These are phyloP conservation scores for Apophysomyces variabilis DNA, from an alignment of 371 early-diverging fungal species.

Conservation along the genomic window DNA sequence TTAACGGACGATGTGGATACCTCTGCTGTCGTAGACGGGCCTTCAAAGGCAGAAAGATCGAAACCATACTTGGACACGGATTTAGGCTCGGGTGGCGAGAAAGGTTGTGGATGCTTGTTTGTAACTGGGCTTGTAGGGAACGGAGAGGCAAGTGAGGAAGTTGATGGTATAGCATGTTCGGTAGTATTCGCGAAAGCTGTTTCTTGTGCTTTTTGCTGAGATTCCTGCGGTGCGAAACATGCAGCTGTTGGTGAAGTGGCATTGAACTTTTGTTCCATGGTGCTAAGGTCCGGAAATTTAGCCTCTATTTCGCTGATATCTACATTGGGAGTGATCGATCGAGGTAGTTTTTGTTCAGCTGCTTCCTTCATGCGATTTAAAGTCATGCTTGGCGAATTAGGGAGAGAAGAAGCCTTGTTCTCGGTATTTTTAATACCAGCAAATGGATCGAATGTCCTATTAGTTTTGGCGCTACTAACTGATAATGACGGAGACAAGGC, in stretches of 20 bases:
- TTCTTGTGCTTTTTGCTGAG: neutral
- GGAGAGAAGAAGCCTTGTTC: constrained; percentile 15
- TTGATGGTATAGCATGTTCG: constrained; percentile 1
- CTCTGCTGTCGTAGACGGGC: constrained; percentile 9
- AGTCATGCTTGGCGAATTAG: constrained; percentile 28
- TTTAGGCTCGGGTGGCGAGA: constrained; percentile 29
- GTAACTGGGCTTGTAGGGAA: constrained; percentile 13
- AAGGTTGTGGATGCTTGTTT: constrained; percentile 11
- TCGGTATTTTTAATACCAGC: constrained; percentile 35
- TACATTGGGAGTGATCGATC: constrained; percentile 23
- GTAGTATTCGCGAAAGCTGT: neutral
- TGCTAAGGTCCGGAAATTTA: constrained; percentile 52
- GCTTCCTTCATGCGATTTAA: constrained; percentile 39
- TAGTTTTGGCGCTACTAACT: constrained; percentile 4
- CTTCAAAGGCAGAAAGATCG: constrained; percentile 52
- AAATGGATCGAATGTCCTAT: constrained; percentile 43
- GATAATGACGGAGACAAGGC: constrained; percentile 6
- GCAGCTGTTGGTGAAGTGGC: constrained; percentile 12
- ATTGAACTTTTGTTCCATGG: constrained; percentile 47
- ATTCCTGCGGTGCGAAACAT: constrained; percentile 2
- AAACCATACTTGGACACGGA: constrained; percentile 47
- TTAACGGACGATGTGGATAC: constrained; percentile 24
- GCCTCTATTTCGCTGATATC: constrained; percentile 53
- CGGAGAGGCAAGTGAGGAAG: constrained; percentile 9
- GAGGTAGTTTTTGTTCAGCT: constrained; percentile 20